Percentiles rank a stretch among this genome's conserved stretches.
These are phyloP conservation scores for Cairneyella variabilis DNA, from an alignment of 495 filamentous ascomycete species.

Conservation along the genomic window DNA sequence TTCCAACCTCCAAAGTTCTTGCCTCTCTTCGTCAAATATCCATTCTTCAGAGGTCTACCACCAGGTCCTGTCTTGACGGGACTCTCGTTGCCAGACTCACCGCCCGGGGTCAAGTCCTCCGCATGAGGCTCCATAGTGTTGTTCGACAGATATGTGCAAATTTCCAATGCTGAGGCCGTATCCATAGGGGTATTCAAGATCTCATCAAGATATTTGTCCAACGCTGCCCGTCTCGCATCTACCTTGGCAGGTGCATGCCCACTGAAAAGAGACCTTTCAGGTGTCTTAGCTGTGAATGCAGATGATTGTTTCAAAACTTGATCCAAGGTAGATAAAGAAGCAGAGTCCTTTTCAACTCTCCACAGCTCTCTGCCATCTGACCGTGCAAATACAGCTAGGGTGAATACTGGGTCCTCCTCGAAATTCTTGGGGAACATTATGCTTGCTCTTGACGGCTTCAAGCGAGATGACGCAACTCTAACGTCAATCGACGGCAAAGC, in stretches of 20 bases:
- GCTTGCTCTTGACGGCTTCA: conserved; percentile 85
- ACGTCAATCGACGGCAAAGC: conserved; percentile 84
- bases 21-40: conserved; percentile 91
- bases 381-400: conserved; percentile 76
- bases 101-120: conserved; percentile 53
- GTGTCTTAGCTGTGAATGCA: conserved; percentile 65
- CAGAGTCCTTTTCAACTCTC: conserved; percentile 88
- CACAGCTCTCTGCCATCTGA: conserved; percentile 79
- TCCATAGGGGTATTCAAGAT: conserved; percentile 80
- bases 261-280: conserved; percentile 80
- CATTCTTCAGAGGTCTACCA: conserved; percentile 71
- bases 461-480: conserved; percentile 85
- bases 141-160: conserved; percentile 85
- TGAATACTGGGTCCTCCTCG: conserved; percentile 93
- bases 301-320: conserved; percentile 67
- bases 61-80: conserved; percentile 47
- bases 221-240: conserved; percentile 75
- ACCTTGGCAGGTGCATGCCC: conserved; percentile 94
- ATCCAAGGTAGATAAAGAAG: conserved; percentile 78
- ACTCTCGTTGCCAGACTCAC: conserved; percentile 40
- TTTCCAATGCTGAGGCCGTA: conserved; percentile 68
- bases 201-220: conserved; percentile 81
- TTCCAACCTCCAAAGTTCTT: conserved; percentile 99
- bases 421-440: conserved; percentile 63
- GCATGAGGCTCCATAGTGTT: conserved; percentile 76